Percentiles rank a stretch among this genome's conserved stretches.
phyloP scores from a whole-genome alignment of 2,329 filamentous ascomycete species.

The Thielaviopsis punctulata region DNA sequence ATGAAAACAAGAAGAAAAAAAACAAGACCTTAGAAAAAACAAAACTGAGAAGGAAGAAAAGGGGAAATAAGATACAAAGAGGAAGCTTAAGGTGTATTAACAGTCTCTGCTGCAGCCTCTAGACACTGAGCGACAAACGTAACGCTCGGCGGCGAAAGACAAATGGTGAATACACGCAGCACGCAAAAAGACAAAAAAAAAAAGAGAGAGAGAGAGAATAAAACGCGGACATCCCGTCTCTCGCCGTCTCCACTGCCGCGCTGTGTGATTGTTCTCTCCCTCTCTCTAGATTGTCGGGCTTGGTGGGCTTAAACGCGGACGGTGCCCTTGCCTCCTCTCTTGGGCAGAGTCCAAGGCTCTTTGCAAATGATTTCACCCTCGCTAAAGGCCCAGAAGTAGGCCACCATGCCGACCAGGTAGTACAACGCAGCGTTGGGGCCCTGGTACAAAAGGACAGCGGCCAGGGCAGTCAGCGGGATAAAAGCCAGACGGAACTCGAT shows the following conservation, averaged over 20 bases:
- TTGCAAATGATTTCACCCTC: constrained; percentile 75
- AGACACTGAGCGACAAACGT: background rate
- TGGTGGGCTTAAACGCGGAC: constrained; percentile 5
- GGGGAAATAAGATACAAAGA: background rate
- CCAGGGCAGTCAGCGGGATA: constrained; percentile 60
- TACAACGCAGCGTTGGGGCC: constrained; percentile 84
- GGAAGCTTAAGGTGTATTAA: background rate
- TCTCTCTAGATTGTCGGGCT: constrained; percentile 8
- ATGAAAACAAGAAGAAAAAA: background rate
- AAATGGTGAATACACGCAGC: no score
- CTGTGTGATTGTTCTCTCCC: background rate
- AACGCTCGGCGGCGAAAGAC: background rate
- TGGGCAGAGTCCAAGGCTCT: constrained; percentile 51
- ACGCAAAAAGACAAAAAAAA: background rate
- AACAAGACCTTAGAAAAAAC: background rate
- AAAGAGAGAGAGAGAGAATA: no score
- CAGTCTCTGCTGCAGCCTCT: background rate
- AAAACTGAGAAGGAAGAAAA: background rate
- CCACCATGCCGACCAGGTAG: constrained; percentile 66
- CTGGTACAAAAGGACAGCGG: constrained; percentile 71
- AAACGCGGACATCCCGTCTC: no score
- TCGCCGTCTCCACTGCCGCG: no score
- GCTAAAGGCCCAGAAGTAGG: constrained; percentile 95
- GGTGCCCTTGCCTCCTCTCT: constrained; percentile 26
- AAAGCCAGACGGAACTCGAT: constrained; percentile 73